Evolutionary conservation across 768 basidiomycete genomes (phyloP), one percentile per base, ranked within the genome.

Genomic region (Podaxis pistillaris): DNA sequence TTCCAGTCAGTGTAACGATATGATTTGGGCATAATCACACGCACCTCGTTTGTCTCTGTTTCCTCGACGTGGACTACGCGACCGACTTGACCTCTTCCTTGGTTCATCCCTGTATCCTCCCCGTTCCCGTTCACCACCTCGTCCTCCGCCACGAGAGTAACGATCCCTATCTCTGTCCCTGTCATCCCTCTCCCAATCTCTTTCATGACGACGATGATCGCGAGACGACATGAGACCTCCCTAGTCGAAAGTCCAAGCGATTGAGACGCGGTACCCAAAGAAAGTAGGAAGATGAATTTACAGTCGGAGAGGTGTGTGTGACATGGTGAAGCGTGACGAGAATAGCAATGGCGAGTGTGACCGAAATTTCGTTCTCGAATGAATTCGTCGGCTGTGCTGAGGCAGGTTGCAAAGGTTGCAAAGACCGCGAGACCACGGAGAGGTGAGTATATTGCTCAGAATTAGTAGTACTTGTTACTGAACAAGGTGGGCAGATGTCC

Each of bases 181-280:
- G 63, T 85, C 83, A 28, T 84, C 81, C 60, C 79, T 79, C 63
- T 89, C 87, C 84, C 86, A 85, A 69, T 86, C 87, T 66, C 86
- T 74, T 68, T 89, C 87, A 63, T 84, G 82, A 71, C 82, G 75
- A 69, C 84, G 79, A 67, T 81, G 72, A 65, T 85, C 60, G 65
- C 84, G 83, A 60, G 84, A 85, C 65, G 87, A 84, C 87, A 89
- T 86, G 65, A 61, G 53, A 37, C 38, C n/a, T 15, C 40, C 26
- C n/a, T 7, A 46, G 44, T 46, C 44, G 19, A 19, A 46, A 30
- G 5, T 19, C 24, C 49, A 50, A 22, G 49, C 19, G 8, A 24
- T 28, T 50, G 49, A 50, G 13, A 13, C 58, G 63, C 19, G 19
- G 53, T 33, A 40, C 9, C 19, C n/a, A 46, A 8, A 15, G n/a